Evolutionary conservation across 768 basidiomycete species (phyloP).

Genomic region (Hygrocybe coccinea): DNA sequence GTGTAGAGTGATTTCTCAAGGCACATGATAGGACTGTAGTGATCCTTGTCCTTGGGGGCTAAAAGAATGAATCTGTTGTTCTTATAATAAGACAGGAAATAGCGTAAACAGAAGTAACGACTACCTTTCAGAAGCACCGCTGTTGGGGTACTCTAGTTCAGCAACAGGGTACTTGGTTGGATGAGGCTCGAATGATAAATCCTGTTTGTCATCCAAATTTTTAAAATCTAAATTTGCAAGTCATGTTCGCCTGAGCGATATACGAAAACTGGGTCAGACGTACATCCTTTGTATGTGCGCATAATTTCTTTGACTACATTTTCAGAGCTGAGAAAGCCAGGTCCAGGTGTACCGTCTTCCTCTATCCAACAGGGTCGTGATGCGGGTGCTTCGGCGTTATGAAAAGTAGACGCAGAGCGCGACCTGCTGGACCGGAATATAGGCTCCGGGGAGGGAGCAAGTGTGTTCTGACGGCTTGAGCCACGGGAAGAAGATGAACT

Average conservation of each 20-base stretch:
- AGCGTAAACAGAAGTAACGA: slow-evolving; percentile 15
- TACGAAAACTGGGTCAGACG: slow-evolving; percentile 22
- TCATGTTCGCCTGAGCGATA: slow-evolving; percentile 7
- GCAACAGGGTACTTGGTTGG: slow-evolving; percentile 57
- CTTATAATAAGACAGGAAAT: slow-evolving; percentile 4
- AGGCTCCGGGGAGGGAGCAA: slow-evolving; percentile 47
- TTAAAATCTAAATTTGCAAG: slow-evolving; percentile 51
- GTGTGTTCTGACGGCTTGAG: slow-evolving; percentile 37
- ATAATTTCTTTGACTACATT: slow-evolving; percentile 56
- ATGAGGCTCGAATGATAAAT: slow-evolving; percentile 60
- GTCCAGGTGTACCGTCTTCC: slow-evolving; percentile 50
- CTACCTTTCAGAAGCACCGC: slow-evolving; percentile 62
- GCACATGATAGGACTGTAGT: slow-evolving; percentile 82
- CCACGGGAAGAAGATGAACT: slow-evolving; percentile 38
- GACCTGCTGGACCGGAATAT: slow-evolving; percentile 58
- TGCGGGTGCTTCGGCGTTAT: slow-evolving; percentile 36
- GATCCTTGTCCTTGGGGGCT: slow-evolving; percentile 77
- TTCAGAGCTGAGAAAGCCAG: slow-evolving; percentile 57
- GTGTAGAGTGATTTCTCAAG: slow-evolving; percentile 66
- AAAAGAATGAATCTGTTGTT: slow-evolving; percentile 64
- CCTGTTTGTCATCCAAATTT: slow-evolving; percentile 58
- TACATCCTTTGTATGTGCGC: slow-evolving; percentile 68
- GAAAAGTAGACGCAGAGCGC: slow-evolving; percentile 58
- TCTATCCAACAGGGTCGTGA: slow-evolving; percentile 47
- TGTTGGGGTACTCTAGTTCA: slow-evolving; percentile 78